Conservation (phyloP, 352 stramenopile species). For the Phytopythium litorale region DNA sequence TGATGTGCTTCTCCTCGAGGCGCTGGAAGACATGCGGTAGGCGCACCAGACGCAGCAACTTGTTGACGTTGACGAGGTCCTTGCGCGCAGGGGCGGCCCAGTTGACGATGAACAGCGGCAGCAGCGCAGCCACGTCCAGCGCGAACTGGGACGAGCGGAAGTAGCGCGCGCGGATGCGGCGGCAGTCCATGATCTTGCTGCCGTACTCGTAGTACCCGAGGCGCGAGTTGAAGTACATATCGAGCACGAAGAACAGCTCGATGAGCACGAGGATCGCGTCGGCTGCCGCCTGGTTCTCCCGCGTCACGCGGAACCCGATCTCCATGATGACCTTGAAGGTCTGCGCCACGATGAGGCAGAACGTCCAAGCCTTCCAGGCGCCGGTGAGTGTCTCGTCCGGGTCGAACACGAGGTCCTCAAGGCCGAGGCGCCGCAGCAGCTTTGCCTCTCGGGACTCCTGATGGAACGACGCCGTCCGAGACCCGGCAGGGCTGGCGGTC, state of each 20-base stretch:
- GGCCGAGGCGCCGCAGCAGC: conserved; percentile 23
- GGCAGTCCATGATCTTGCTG: conserved; percentile 62
- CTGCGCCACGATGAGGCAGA: conserved; percentile 23
- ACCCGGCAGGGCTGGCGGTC: conserved; percentile 6
- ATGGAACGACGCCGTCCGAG: not conserved
- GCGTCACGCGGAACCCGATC: conserved; percentile 21
- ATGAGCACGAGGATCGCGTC: conserved; percentile 29
- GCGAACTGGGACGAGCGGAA: conserved; percentile 27
- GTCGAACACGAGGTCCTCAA: conserved; percentile 37
- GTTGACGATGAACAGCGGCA: conserved; percentile 47
- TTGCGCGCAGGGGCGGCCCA: conserved; percentile 23
- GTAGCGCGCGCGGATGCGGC: conserved; percentile 34
- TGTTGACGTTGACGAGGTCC: conserved; percentile 51
- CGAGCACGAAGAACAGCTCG: conserved; percentile 38
- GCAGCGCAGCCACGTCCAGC: conserved; percentile 29
- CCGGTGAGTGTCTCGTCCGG: conserved; percentile 23
- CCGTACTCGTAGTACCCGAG: conserved; percentile 62
- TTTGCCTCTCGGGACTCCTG: conserved; percentile 23
- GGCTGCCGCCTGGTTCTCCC: conserved; percentile 1
- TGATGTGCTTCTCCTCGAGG: conserved; percentile 44
- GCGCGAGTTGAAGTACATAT: conserved; percentile 43
- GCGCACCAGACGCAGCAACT: conserved; percentile 38
- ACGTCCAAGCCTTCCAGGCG: conserved; percentile 27
- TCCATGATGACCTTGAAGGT: conserved; percentile 37
- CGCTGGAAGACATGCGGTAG: conserved; percentile 12